Evolutionary conservation across 257 asterid species (phyloP), one percentile per base, ranked within the genome.

Genomic region (Asclepias syriaca): DNA sequence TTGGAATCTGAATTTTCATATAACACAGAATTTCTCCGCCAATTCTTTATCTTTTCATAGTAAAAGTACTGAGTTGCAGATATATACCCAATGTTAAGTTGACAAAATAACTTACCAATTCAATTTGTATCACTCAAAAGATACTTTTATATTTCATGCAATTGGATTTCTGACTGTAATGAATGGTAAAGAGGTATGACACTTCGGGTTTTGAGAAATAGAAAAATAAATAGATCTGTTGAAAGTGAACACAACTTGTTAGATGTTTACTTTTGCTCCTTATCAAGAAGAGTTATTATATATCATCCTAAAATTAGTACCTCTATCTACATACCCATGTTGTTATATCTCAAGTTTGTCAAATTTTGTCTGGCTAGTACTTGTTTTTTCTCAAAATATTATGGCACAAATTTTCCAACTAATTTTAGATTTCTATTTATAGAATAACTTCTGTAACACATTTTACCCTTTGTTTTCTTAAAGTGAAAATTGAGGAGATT

Each of bases 401-500:
- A 7, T 9, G 2, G 0, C 9, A 8, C 48, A 43, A 43, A 43
- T 5, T 43, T 6, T 43, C 48, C 48, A 43, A 43, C 11, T 43
- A 6, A 43, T 43, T 43, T 43, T 43, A 43, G 6, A 43, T 16
- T 51, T 19, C 57, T 16, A 0, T 51, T 51, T 16, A 16, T 16
- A 15, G 16, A 50, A 19, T 1, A 5, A 4, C 29, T 34, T 13
- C n/a, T 19, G 19, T 22, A 27, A 40, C 50, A 15, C 6, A 71
- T 71, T 50, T 66, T 27, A 1, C 8, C 16, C 6, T 59, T 71
- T 67, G 66, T 72, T 50, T 75, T 63, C 19, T 79, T 43, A 49
- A 73, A 91, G 97, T 91, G 80, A 94, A 39, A 90, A 92, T 90
- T 78, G 94, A 90, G 83, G 99, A 95, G 83, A 95, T 90, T 64